Percentiles rank a stretch among this genome's conserved stretches.
phyloP scores from a whole-genome alignment of 2,329 filamentous ascomycete genomes.

The Penicillium janthinellum region DNA sequence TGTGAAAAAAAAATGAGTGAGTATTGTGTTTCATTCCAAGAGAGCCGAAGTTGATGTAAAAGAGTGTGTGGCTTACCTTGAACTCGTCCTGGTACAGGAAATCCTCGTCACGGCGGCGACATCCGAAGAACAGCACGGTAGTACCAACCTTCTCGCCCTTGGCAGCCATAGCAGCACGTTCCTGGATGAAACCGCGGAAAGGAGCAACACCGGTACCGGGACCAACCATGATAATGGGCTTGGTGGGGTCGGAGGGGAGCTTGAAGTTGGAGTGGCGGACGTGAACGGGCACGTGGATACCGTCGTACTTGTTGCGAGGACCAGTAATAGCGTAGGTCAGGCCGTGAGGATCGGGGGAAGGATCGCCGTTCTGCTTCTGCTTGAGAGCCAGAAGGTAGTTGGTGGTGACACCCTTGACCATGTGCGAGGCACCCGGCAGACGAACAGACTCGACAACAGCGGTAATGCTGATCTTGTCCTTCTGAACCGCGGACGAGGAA shows the following conservation, averaged over 20 bases:
- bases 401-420: conserved; percentile 93
- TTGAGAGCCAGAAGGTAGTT: conserved; percentile 95
- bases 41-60: background rate
- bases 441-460: conserved; percentile 86
- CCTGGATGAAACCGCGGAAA: conserved; percentile 93
- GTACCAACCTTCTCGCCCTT: conserved; percentile 81
- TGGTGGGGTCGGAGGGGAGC: conserved; percentile 89
- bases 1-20: conserved; percentile 41
- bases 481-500: conserved; percentile 90
- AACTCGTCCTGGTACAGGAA: conserved; percentile 92
- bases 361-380: conserved; percentile 91
- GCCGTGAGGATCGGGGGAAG: conserved; percentile 76
- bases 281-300: conserved; percentile 91
- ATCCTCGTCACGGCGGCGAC: conserved; percentile 83
- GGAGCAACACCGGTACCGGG: conserved; percentile 96
- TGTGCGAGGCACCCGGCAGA: conserved; percentile 71
- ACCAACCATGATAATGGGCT: conserved; percentile 93
- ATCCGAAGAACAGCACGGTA: conserved; percentile 93
- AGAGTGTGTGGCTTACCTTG: conserved; percentile 65
- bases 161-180: conserved; percentile 80
- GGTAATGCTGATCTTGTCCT: conserved; percentile 92
- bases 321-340: conserved; percentile 84
- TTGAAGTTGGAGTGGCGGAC: conserved; percentile 99
- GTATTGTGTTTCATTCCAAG: background rate
- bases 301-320: conserved; percentile 95